Evolutionary conservation across 805 yeast genomes (phyloP).

Genomic region (Metahyphopichia silvanorum): DNA sequence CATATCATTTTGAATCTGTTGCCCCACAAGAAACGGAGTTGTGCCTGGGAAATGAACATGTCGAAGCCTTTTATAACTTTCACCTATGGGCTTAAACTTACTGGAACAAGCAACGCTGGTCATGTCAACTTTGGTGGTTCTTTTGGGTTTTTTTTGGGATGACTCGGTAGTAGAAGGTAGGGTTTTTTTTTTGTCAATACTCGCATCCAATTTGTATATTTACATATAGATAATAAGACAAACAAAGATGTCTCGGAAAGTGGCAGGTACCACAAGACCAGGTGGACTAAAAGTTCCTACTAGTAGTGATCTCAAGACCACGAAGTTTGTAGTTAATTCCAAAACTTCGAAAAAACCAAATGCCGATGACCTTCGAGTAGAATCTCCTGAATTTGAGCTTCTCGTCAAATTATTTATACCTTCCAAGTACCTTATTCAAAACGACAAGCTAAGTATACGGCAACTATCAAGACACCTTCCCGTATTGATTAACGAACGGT

Average conservation of each 20-base stretch:
- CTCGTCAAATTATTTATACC: conserved; percentile 34
- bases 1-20: conserved; percentile 52
- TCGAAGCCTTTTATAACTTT: conserved; percentile 31
- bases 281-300: too few relatives aligned
- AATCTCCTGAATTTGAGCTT: conserved; percentile 29
- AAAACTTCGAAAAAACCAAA: neutral
- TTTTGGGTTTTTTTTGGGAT: too few relatives aligned
- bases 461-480: conserved; percentile 29
- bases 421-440: conserved; percentile 25
- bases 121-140: conserved; percentile 4
- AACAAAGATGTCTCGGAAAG: too few relatives aligned
- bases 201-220: too few relatives aligned
- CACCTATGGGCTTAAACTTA: conserved; percentile 29
- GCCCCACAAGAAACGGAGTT: conserved; percentile 45
- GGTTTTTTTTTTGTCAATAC: too few relatives aligned
- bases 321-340: conserved; percentile 2
- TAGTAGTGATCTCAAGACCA: conserved; percentile 1
- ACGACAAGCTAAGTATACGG: conserved; percentile 21
- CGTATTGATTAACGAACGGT: conserved; percentile 11
- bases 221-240: too few relatives aligned
- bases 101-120: conserved; percentile 11
- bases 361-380: conserved; percentile 14
- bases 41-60: conserved; percentile 43
- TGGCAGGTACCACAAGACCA: too few relatives aligned
- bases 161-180: too few relatives aligned